Base-by-base conservation (phyloP, 75 land plant species). In the Ceratopteris richardii region DNA sequence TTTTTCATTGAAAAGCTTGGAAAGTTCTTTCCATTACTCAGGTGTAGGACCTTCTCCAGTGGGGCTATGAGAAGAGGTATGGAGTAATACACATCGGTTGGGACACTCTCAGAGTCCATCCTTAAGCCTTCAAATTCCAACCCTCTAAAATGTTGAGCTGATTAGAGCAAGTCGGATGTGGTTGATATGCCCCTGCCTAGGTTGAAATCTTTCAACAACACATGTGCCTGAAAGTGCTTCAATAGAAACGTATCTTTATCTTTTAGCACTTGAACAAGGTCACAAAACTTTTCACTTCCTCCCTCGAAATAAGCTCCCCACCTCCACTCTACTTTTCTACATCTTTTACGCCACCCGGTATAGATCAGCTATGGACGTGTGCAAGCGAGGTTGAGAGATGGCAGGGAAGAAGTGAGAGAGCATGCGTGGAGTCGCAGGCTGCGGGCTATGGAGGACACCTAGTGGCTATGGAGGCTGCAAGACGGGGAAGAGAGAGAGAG, bases 11-110 rank as follows among this genome's bases (percentile, higher is more conserved):
- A 90, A 71, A 61, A 81, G 85, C 52, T 80, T 63, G 31, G 95
- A 85, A 29, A 92, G 82, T 67, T 85, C 84, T 62, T 73, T 82
- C 97, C 95, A 92, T 52, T 92, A 90, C 58, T 92, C 95, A 43
- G 87, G 83, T 20, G 97, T 61, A 31, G 97, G 97, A 74, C 88
- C 97, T 5, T 88, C 90, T 40, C 97, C 97, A 66, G 97, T 92
- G 24, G 97, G 97, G 66, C 88, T 92, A 60, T 92, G 95, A 40
- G 97, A 95, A 77, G 95, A 92, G 43, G 95, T 95, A 70, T 92
- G 97, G 58, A 92, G 81, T 67, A 92, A 70, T 42, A 92, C 72
- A 19, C 95, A 88, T 17, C 86, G 86, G 56, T 73, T 78, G 66
- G 97, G 97, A 24, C 60, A 62, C 86, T 93, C 93, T 84, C 84